Percentiles rank a stretch among this genome's conserved stretches.
Conservation (phyloP, 2,329 filamentous ascomycete species). For the Beauveria asiatica region DNA sequence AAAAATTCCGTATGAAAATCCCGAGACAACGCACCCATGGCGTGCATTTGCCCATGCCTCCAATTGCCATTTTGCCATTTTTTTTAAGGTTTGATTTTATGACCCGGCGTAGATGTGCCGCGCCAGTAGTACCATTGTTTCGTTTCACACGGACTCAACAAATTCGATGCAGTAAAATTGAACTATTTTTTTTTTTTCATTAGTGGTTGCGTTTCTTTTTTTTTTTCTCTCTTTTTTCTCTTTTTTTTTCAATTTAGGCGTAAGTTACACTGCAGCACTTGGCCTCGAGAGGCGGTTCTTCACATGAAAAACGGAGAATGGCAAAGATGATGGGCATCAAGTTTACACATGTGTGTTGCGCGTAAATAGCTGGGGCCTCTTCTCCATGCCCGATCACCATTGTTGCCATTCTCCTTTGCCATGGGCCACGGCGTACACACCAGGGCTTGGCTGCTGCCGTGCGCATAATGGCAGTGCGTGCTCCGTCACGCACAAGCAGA, state of each 20-base stretch:
- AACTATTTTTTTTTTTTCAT: too few relatives aligned
- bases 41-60: too few relatives aligned
- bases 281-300: not conserved
- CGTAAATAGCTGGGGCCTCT: too few relatives aligned
- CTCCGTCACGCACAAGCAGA: not conserved
- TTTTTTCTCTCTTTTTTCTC: not conserved
- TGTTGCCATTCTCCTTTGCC: too few relatives aligned
- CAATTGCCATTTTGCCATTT: too few relatives aligned
- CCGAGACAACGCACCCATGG: not conserved
- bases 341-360: not conserved
- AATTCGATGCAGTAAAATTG: not conserved
- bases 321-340: not conserved
- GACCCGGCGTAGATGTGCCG: not conserved
- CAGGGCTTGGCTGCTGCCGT: not conserved
- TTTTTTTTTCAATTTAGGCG: not conserved
- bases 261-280: not conserved
- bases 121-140: not conserved
- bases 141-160: not conserved
- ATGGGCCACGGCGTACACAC: too few relatives aligned
- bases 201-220: too few relatives aligned
- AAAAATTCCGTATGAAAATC: too few relatives aligned
- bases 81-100: not conserved
- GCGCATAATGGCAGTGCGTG: not conserved
- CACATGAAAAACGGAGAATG: not conserved
- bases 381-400: too few relatives aligned